Base-by-base conservation (phyloP, 2,329 filamentous ascomycete species). In the Fusarium beomiforme region DNA sequence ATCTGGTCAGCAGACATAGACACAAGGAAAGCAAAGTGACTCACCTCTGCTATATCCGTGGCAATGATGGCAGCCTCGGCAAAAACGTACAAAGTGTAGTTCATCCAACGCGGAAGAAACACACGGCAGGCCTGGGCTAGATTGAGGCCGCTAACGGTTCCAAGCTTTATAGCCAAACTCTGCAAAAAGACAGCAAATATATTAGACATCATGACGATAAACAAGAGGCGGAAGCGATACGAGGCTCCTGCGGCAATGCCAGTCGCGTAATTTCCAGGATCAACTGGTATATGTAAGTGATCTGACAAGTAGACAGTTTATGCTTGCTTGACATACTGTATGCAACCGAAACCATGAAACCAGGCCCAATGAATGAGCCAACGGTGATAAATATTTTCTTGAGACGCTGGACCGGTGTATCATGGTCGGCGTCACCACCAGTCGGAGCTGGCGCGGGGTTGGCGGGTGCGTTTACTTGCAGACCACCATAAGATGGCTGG, bases 131-230 rank as follows among this genome's bases (percentile, higher is more conserved):
- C 89, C 70, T 91, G 86, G 3, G 91, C 89, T 19, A 93, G 83
- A 74, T 92, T 90, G 59, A 92, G 80, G 3, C 91, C 91, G 3
- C 88, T 92, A 68, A 93, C 89, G 19, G 89, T 91, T 37, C 91
- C 91, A 13, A 93, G 84, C 78, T 92, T 92, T 79, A 92, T 89
- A 74, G 88, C 88, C 9, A 93, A 84, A 24, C 86, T 88, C 79
- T 93, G 91, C 31, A 93, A 83, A 71, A 92, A 88, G 57, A 93
- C 92, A 72, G 91, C 91, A 74, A 93, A 91, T 55, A 92, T 73
- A 77, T 93, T 58, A 1, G 59, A 57, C 0, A 58, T 26, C 11
- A 61, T 14, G 2, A 57, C 59, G 6, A 61, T 39, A 16, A 61
- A 61, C 17, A 61, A 29, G 6, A 61, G 24, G 2, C 39, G 41